Evolutionary conservation across 73 alveolate species (phyloP).

Genomic region (Paramecium octaurelia): DNA sequence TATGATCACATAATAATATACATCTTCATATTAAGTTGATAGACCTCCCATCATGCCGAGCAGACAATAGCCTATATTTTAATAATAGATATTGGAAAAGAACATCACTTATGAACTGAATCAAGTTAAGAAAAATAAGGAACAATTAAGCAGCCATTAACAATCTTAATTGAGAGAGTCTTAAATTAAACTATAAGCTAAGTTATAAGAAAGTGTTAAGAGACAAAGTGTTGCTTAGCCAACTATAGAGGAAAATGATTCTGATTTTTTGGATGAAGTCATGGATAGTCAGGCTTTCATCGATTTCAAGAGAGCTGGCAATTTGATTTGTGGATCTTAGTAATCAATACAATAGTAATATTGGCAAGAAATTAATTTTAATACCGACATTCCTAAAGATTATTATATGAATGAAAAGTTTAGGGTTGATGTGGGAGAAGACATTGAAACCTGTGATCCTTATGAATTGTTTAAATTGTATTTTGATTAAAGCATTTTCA

Average conservation of each 20-base stretch:
- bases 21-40: background rate
- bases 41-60: background rate
- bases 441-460: background rate
- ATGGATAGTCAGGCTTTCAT: background rate
- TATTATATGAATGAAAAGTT: background rate
- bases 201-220: background rate
- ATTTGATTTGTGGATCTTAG: background rate
- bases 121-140: background rate
- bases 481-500: background rate
- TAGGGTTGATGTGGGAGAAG: background rate
- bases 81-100: background rate
- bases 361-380: background rate
- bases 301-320: background rate
- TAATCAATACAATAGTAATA: background rate
- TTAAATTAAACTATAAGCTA: background rate
- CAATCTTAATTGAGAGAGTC: background rate
- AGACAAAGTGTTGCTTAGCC: background rate
- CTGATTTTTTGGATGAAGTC: background rate
- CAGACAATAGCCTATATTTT: background rate
- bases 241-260: background rate
- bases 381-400: background rate
- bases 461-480: background rate
- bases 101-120: background rate
- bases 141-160: background rate
- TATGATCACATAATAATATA: background rate